Percentiles rank a stretch among this genome's conserved stretches.
Evolutionary conservation across 2,329 filamentous ascomycete species (phyloP).

Genomic region (Sporothrix luriei): DNA sequence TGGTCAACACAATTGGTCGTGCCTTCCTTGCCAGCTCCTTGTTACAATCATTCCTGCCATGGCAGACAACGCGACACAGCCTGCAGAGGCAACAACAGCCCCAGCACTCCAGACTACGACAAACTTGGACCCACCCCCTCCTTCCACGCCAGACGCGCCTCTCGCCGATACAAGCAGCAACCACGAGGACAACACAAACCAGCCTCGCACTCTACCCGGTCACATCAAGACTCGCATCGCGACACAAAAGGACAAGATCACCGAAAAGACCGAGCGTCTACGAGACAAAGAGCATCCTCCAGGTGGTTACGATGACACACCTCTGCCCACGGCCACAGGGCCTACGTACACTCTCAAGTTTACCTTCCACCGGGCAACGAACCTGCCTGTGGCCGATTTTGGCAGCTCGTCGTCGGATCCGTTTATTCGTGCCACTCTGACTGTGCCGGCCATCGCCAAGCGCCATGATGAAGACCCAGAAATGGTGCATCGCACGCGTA

Average conservation of each 20-base stretch:
- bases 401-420: conserved; percentile 79
- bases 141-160: not conserved
- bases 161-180: not conserved
- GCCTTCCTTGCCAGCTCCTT: not conserved
- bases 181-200: not conserved
- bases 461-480: conserved; percentile 85
- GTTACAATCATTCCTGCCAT: not conserved
- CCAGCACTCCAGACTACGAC: not conserved
- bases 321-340: conserved; percentile 63
- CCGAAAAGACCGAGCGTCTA: conserved; percentile 11
- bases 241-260: conserved; percentile 7
- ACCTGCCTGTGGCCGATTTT: conserved; percentile 82
- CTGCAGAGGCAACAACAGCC: not conserved
- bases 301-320: conserved; percentile 54
- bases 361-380: conserved; percentile 77
- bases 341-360: conserved; percentile 84
- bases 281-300: conserved; percentile 21
- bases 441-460: conserved; percentile 63
- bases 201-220: not conserved
- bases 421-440: conserved; percentile 76
- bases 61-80: not conserved
- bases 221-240: conserved; percentile 23
- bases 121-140: not conserved
- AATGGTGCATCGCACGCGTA: conserved; percentile 73
- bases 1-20: conserved; percentile 1